Evolutionary conservation across 2,329 filamentous ascomycete species (phyloP).

Genomic region (Apiospora aurea): DNA sequence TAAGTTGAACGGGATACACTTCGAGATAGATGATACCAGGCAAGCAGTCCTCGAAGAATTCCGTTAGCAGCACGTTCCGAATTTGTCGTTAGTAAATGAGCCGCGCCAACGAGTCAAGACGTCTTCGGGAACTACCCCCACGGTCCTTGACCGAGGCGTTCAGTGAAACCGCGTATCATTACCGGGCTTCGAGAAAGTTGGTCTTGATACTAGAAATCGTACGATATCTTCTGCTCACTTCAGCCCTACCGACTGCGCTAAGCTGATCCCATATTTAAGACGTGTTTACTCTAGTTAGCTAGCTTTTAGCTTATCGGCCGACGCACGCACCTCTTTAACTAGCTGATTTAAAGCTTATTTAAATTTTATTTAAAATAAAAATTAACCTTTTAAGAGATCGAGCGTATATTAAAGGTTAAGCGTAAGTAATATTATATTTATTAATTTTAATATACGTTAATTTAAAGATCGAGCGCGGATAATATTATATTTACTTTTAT

Average conservation of each 20-base stretch:
- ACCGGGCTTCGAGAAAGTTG: neutral
- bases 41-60: neutral
- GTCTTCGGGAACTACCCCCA: neutral
- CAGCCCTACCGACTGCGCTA: too few species aligned
- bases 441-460: too few species aligned
- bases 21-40: neutral
- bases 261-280: neutral
- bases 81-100: neutral
- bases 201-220: neutral
- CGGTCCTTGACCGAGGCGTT: neutral
- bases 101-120: neutral
- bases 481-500: too few species aligned
- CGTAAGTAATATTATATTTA: too few species aligned
- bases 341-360: too few species aligned
- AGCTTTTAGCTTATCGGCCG: too few species aligned
- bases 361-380: too few species aligned
- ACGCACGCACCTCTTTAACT: too few species aligned
- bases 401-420: too few species aligned
- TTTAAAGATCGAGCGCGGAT: too few species aligned
- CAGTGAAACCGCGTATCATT: neutral
- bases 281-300: too few species aligned
- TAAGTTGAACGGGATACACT: neutral
- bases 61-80: neutral
- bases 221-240: neutral
- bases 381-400: too few species aligned